Evolutionary conservation across 768 basidiomycete species (phyloP).

Genomic region (Tricholoma sp.): DNA sequence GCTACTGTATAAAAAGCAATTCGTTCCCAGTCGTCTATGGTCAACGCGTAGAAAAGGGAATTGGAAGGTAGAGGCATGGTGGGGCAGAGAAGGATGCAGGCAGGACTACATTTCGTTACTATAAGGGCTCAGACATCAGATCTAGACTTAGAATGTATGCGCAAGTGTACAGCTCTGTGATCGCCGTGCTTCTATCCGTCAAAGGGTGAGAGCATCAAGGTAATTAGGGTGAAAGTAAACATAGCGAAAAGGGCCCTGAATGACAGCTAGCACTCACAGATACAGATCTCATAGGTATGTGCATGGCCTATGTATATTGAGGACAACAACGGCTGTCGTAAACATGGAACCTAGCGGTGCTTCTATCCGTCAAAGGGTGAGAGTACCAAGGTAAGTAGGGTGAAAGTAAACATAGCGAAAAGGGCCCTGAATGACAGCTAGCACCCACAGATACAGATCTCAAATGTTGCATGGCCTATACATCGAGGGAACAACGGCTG

Average conservation of each 20-base stretch:
- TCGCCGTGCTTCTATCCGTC: conserved; percentile 15
- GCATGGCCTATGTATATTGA: too few relatives aligned
- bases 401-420: too few relatives aligned
- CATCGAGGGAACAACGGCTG: too few relatives aligned
- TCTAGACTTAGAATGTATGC: conserved; percentile 8
- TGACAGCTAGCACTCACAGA: not conserved
- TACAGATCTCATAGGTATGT: too few relatives aligned
- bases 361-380: conserved; percentile 13
- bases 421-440: not conserved
- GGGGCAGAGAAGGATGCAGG: conserved; percentile 3
- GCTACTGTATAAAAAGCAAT: conserved; percentile 37
- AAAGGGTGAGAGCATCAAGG: conserved; percentile 6
- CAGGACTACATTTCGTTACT: not conserved
- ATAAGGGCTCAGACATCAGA: not conserved
- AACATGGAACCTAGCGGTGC: too few relatives aligned
- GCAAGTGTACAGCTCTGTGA: conserved; percentile 9
- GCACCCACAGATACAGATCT: not conserved
- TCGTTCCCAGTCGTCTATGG: conserved; percentile 30
- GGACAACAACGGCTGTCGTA: too few relatives aligned
- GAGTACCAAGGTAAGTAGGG: conserved; percentile 1
- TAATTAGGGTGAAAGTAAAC: not conserved
- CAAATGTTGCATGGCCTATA: too few relatives aligned
- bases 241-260: not conserved
- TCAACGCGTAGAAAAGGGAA: conserved; percentile 14
- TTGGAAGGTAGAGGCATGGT: conserved; percentile 7